These are phyloP conservation scores for Hymenochaete sp. DNA, from an alignment of 1,284 basidiomycete species.

Conservation along the genomic window DNA sequence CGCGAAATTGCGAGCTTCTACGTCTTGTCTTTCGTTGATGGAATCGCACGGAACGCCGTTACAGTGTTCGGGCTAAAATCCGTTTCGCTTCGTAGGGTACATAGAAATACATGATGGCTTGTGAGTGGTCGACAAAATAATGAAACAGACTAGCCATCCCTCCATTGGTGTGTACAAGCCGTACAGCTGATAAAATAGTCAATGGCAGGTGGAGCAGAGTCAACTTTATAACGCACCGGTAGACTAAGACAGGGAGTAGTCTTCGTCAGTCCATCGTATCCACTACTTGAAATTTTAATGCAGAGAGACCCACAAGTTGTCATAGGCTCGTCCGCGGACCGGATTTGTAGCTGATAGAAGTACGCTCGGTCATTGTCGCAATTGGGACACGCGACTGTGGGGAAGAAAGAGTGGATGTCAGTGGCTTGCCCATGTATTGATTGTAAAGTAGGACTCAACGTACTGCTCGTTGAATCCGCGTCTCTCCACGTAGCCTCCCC, in stretches of 20 bases:
- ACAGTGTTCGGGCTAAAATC: too few species aligned
- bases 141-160: slow-evolving; percentile 16
- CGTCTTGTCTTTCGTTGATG: too few species aligned
- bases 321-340: slow-evolving; percentile 95
- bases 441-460: slow-evolving; percentile 21
- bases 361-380: slow-evolving; percentile 88
- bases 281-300: too few species aligned
- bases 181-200: slow-evolving; percentile 10
- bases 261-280: too few species aligned
- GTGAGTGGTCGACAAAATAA: not conserved
- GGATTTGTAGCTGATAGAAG: slow-evolving; percentile 93
- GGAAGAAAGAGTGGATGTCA: slow-evolving; percentile 2
- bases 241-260: slow-evolving; percentile 13
- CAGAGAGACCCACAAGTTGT: slow-evolving; percentile 70
- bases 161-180: slow-evolving; percentile 16
- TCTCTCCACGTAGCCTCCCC: slow-evolving; percentile 94
- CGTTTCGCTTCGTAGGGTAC: too few species aligned
- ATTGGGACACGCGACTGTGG: slow-evolving; percentile 77
- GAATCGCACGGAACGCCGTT: too few species aligned
- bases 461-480: slow-evolving; percentile 83
- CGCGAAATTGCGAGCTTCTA: too few species aligned
- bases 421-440: not conserved
- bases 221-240: too few species aligned
- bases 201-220: too few species aligned
- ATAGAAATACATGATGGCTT: too few species aligned